Percentiles rank a stretch among this genome's conserved stretches.
phyloP scores from a whole-genome alignment of 495 filamentous ascomycete genomes.

The Rusavskia elegans region DNA sequence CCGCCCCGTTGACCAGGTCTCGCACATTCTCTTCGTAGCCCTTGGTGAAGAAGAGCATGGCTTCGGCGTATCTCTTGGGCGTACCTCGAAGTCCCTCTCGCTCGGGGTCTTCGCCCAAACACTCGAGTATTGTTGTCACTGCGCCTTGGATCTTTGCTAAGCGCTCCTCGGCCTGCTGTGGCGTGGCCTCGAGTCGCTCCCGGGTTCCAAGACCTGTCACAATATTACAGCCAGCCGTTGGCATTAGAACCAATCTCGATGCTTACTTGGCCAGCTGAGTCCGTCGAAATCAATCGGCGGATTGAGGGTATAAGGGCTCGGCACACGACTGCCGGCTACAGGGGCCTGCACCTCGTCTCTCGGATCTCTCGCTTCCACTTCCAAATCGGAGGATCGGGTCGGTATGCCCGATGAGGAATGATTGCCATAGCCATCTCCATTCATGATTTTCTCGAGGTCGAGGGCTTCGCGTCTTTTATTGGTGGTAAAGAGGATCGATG shows the following conservation, averaged over 20 bases:
- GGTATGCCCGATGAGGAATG: constrained; percentile 7
- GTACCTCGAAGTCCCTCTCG: constrained; percentile 79
- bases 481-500: constrained; percentile 36
- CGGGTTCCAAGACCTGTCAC: constrained; percentile 57
- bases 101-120: constrained; percentile 87
- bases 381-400: constrained; percentile 20
- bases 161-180: constrained; percentile 52
- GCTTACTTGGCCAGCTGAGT: constrained; percentile 56
- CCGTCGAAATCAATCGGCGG: constrained; percentile 58
- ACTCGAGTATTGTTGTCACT: constrained; percentile 82
- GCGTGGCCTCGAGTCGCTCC: constrained; percentile 61
- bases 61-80: constrained; percentile 83
- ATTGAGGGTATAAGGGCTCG: constrained; percentile 43
- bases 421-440: background rate
- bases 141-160: constrained; percentile 70
- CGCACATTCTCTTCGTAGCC: constrained; percentile 93
- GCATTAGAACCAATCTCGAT: background rate
- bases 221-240: background rate
- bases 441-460: constrained; percentile 22
- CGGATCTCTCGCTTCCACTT: constrained; percentile 57
- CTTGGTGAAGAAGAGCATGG: constrained; percentile 98
- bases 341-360: constrained; percentile 45
- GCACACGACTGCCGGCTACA: constrained; percentile 36
- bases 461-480: constrained; percentile 27
- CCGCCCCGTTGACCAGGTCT: constrained; percentile 84